A percentile compares a stretch with the other conserved stretches of the same genome.
phyloP scores from a whole-genome alignment of 1,284 basidiomycete genomes.

The Puccinia brachypodii region DNA sequence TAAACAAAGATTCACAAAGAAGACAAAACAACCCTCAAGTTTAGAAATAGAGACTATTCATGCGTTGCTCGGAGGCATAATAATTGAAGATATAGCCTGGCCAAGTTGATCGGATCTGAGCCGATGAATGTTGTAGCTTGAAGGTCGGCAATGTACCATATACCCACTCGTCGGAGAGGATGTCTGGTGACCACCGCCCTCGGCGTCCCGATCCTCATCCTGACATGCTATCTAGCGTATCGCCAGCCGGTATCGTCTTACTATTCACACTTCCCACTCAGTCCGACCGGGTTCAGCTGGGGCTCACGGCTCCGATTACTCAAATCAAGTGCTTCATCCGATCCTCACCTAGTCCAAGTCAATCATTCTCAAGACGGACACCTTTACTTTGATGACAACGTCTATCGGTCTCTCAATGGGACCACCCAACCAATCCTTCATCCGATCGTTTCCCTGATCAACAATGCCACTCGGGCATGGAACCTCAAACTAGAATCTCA shows the following conservation, averaged over 20 bases:
- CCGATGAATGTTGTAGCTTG: neutral
- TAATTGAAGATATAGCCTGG: neutral
- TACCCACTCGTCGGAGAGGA: neutral
- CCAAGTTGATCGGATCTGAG: no score
- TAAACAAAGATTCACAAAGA: no score
- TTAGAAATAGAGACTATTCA: no score
- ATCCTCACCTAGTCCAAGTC: neutral
- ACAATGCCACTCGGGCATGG: constrained; percentile 31
- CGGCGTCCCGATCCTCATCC: neutral
- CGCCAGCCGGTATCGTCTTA: neutral
- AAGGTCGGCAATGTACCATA: neutral
- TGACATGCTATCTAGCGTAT: neutral
- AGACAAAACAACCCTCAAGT: no score
- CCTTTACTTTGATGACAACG: constrained; percentile 22
- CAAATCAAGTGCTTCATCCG: neutral
- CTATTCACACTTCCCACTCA: neutral
- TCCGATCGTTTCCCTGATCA: constrained; percentile 34
- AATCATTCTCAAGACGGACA: neutral
- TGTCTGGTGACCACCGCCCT: neutral
- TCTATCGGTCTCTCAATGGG: neutral
- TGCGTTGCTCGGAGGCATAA: no score
- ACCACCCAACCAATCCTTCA: constrained; percentile 13
- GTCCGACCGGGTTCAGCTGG: neutral
- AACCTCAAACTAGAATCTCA: constrained; percentile 31
- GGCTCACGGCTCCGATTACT: neutral